Base-by-base conservation (phyloP, 768 basidiomycete genomes). In the Gymnopilus junonius region DNA sequence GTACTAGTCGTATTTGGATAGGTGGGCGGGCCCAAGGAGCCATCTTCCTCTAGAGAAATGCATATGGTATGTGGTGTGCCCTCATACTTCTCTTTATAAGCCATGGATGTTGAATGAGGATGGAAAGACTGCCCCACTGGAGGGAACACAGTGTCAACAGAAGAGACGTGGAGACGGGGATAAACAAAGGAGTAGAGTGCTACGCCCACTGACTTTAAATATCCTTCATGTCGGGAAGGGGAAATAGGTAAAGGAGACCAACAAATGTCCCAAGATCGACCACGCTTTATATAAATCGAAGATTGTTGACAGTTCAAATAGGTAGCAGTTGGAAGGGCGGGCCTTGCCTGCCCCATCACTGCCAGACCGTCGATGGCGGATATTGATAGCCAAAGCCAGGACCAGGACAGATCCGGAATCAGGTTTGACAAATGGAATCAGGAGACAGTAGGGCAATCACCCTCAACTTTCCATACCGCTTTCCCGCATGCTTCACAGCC, bases 351-450 rank as follows among this genome's bases (percentile, higher is more conserved):
- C 23, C 20, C 25, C 54, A 58, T 58, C 58, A 51, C 48, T 53
- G 51, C 50, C 40, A 31, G 53, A 32, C 67, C 67, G 69, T 60
- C 59, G 51, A 45, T 58, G 61, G 64, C 68, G 68, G 68, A 69
- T 63, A 43, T 20, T 46, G 29, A 37, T 58, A 46, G 54, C 43
- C 21, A 14, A 23, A n/a, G n/a, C n/a, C n/a, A n/a, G n/a, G n/a
- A 42, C n/a, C 48, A 51, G 48, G 48, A 32, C 29, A 51, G 29
- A 51, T 51, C 27, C 48, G 35, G 54, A 39, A 40, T 54, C 29
- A 57, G 42, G 55, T 11, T 55, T 55, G 65, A 31, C 54, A 61
- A 46, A 42, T 46, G 59, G 17, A 43, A 37, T 39, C 34, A 37
- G 35, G 11, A 20, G 45, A 57, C 55, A 37, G 48, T 5, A 51